phyloP scores from a whole-genome alignment of 305 asterid species.

The Nicotiana rustica region DNA sequence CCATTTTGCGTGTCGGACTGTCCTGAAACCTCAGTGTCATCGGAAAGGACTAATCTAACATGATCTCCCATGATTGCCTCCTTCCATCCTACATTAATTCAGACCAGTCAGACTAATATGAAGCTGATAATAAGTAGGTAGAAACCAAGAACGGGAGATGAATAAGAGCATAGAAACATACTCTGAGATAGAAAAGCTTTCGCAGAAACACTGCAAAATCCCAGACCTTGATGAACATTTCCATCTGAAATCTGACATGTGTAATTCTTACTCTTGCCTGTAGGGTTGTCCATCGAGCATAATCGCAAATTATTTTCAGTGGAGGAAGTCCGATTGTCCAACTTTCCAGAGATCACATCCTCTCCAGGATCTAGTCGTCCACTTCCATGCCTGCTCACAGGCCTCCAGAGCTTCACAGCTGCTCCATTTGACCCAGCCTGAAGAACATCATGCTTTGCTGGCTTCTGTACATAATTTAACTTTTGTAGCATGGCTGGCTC shows the following conservation, averaged over 20 bases:
- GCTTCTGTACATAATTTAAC: conserved; percentile 50
- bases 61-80: conserved; percentile 78
- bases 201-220: conserved; percentile 62
- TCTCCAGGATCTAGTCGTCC: conserved; percentile 42
- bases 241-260: conserved; percentile 42
- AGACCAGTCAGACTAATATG: neutral
- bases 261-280: conserved; percentile 42
- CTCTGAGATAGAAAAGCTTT: conserved; percentile 79
- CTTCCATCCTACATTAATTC: conserved; percentile 73
- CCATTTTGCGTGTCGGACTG: conserved; percentile 39
- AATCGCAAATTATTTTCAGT: conserved; percentile 51
- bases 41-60: conserved; percentile 60
- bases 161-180: conserved; percentile 46
- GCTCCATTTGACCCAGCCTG: conserved; percentile 49
- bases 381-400: conserved; percentile 57
- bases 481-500: conserved; percentile 44
- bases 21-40: conserved; percentile 50
- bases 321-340: conserved; percentile 43
- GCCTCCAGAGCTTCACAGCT: conserved; percentile 60
- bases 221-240: conserved; percentile 45
- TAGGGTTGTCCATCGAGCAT: conserved; percentile 41
- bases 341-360: conserved; percentile 43
- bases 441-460: conserved; percentile 44
- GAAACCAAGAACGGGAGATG: neutral
- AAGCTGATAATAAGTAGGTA: neutral